phyloP scores from a whole-genome alignment of 192 early-diverging fungal species.

The Coemansia sp. region DNA sequence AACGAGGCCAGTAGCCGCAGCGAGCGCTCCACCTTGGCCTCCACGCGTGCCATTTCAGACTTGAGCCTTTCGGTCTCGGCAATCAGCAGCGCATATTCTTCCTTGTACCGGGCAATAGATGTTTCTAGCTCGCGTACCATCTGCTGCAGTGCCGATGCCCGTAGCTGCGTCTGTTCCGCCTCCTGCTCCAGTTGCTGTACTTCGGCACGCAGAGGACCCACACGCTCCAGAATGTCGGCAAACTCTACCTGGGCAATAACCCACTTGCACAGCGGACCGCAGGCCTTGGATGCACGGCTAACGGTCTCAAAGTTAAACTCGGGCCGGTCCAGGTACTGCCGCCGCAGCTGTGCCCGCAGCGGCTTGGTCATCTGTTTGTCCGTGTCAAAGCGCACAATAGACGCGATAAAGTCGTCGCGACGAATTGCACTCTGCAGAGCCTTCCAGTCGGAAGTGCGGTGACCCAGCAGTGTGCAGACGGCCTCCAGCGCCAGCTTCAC shows the following conservation, averaged over 20 bases:
- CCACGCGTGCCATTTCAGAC: conserved; percentile 89
- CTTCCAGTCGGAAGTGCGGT: conserved; percentile 87
- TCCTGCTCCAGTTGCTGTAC: conserved; percentile 76
- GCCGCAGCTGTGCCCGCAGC: conserved; percentile 78
- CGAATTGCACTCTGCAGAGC: conserved; percentile 84
- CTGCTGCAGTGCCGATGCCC: conserved; percentile 69
- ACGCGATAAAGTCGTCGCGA: conserved; percentile 95
- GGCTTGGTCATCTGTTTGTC: conserved; percentile 70
- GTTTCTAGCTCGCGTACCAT: conserved; percentile 83
- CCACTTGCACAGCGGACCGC: conserved; percentile 98
- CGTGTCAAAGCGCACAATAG: conserved; percentile 95
- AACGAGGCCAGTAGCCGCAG: conserved; percentile 82
- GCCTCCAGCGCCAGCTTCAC: conserved; percentile 98
- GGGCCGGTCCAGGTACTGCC: conserved; percentile 77
- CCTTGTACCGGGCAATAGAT: conserved; percentile 89
- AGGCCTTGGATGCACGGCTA: conserved; percentile 96
- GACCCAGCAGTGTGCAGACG: conserved; percentile 92
- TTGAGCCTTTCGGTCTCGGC: conserved; percentile 88
- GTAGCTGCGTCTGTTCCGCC: conserved; percentile 68
- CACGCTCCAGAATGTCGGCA: conserved; percentile 86
- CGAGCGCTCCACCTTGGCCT: conserved; percentile 89
- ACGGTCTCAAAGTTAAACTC: conserved; percentile 92
- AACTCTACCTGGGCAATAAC: conserved; percentile 95
- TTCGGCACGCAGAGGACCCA: conserved; percentile 94
- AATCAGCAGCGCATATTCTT: conserved; percentile 96